Base-by-base conservation (phyloP, 345 rosid species). In the Pistacia atlantica region DNA sequence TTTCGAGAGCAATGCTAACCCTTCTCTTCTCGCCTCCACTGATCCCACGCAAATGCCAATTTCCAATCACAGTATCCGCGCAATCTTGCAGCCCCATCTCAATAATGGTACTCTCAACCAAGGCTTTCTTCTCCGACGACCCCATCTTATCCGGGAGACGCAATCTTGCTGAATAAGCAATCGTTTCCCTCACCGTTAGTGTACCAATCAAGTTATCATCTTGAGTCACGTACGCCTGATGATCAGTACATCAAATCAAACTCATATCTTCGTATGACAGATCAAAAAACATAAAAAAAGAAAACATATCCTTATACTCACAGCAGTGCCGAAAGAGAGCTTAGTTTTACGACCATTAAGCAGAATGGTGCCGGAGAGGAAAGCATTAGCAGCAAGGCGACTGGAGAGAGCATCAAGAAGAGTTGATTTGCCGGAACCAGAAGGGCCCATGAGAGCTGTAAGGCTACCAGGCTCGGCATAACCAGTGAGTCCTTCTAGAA, bases 71-170 rank as follows among this genome's bases (percentile, higher is more conserved):
- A 8, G 98, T 93, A 73, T 93, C 95, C 1, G 98, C 97, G 60
- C 98, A 95, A n/a, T 95, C 98, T 75, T 93, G 97, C 51, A 93
- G 90, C 54, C 98, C 98, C 98, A 95, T 93, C 87, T 95, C 98
- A 35, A 88, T 80, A 17, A 95, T 89, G 35, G 98, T 95, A 20
- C 95, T 84, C 84, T 95, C 98, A 22, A 95, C 93, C 68, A 95
- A 74, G 0, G 94, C 87, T 52, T 86, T 88, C 80, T 95, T 95
- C 84, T 93, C 97, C 35, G 90, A 85, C 93, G 90, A 76, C 0
- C 86, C 85, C 98, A 95, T 93, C 82, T 83, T 90, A 82, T 95
- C 95, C 0, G 97, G 98, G n/a, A 95, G 92, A 71, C 98, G 97
- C 64, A 95, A 83, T 58, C 89, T 75, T 13, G 98, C 98, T 4